Evolutionary conservation across 1,284 basidiomycete genomes (phyloP), one percentile per base, ranked within the genome.

Genomic region (Ceratobasidium sp.): DNA sequence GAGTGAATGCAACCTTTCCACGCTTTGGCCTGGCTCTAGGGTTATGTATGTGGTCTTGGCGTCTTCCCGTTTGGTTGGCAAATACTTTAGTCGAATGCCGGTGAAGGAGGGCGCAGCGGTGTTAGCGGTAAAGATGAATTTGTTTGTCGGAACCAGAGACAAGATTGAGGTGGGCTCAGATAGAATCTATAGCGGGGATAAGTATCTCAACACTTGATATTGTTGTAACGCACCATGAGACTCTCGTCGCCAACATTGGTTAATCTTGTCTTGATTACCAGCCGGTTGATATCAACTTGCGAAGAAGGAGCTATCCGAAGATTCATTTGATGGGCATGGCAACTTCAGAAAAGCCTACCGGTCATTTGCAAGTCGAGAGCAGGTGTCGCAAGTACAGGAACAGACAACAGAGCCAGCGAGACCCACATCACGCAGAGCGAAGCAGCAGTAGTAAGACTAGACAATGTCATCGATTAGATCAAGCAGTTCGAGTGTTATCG

Each of bases 71-170:
- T 1, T 2, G 26, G 59, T 3, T 5, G 59, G 59, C 3, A n/a
- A 21, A 32, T 61, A 61, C 16, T 61, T 61, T 21, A 61, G 23
- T n/a, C 59, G 14, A 12, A 61, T 28, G 8, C 59, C 59, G 10
- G 41, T 61, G n/a, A 61, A 61, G 1, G n/a, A 12, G 1, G 59
- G 59, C 2, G 59, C n/a, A 32, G 41, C 41, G 1, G 59, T 28
- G 4, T 5, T n/a, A 2, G 59, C 45, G 5, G 41, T 12, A 77
- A 85, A 83, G 71, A 64, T 53, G 78, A 85, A 86, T 50, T 82
- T 81, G 74, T 85, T 76, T 23, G 84, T 81, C 36, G 83, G 81
- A 62, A 83, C 72, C 52, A 79, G 79, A 65, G 80, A 80, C 43
- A 67, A 32, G 9, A 55, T 45, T 5, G 64, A 23, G 39, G 14